phyloP scores from a whole-genome alignment of 345 rosid species.

The Acer saccharum region DNA sequence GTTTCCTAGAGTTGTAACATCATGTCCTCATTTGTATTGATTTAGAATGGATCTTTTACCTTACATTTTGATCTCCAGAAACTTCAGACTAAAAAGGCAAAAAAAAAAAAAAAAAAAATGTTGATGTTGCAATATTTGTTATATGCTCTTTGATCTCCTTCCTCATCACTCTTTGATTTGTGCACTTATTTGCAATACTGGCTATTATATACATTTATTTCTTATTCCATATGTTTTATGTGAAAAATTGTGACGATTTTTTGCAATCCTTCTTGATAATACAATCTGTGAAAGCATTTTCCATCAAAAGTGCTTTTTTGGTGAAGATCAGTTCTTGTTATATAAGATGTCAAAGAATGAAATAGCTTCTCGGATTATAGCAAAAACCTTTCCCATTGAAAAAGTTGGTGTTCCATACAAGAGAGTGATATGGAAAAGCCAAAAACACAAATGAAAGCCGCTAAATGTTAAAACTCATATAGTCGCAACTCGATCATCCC shows the following conservation, averaged over 20 bases:
- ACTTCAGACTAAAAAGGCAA: background rate
- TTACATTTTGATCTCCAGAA: background rate
- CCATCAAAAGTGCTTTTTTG: background rate
- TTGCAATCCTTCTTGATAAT: too few relatives aligned
- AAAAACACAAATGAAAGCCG: background rate
- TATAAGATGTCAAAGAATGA: background rate
- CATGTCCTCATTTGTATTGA: background rate
- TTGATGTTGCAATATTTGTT: background rate
- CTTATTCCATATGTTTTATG: background rate
- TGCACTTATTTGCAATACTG: background rate
- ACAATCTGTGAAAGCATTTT: background rate
- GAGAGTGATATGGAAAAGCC: background rate
- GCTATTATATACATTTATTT: background rate
- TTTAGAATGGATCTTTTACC: background rate
- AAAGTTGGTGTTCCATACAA: background rate
- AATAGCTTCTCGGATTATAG: background rate
- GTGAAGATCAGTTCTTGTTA: background rate
- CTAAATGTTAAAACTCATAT: conserved; percentile 54
- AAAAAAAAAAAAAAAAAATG: too few relatives aligned
- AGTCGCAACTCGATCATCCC: conserved; percentile 84
- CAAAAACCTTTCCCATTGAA: background rate
- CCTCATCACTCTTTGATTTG: background rate
- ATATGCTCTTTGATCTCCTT: background rate
- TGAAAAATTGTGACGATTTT: background rate
- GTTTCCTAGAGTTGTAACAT: background rate